Percentiles rank a stretch among this genome's conserved stretches.
Conservation (phyloP, 345 rosid genomes). For the Populus simonii region DNA sequence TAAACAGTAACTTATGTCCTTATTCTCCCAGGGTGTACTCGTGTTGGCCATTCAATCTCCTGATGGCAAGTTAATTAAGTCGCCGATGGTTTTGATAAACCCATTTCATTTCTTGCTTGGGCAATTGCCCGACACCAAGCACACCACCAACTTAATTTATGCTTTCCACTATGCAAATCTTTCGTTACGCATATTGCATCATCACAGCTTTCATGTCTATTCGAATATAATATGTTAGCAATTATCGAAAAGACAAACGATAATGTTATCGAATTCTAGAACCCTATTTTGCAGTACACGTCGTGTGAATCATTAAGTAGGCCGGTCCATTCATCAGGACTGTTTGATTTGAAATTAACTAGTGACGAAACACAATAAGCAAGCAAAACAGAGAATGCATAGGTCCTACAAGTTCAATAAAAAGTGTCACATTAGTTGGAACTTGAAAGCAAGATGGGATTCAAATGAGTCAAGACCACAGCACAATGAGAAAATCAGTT, state of each 20-base stretch:
- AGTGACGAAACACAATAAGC: neutral
- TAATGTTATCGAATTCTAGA: neutral
- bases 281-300: conserved; percentile 1
- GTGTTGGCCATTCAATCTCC: neutral
- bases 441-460: neutral
- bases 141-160: neutral
- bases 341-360: neutral
- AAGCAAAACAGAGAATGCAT: neutral
- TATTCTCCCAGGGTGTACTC: neutral
- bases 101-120: neutral
- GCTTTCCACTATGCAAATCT: neutral
- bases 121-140: conserved; percentile 2
- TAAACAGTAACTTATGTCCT: neutral
- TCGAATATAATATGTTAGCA: neutral
- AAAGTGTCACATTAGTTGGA: neutral
- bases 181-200: neutral
- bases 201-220: neutral
- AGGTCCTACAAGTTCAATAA: neutral
- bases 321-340: neutral
- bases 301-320: neutral
- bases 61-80: neutral
- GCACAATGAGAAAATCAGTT: neutral
- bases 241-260: neutral
- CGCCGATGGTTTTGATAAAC: neutral
- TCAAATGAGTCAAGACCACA: neutral